phyloP scores from a whole-genome alignment of 352 stramenopile genomes.

The Globisporangium cederbergense region DNA sequence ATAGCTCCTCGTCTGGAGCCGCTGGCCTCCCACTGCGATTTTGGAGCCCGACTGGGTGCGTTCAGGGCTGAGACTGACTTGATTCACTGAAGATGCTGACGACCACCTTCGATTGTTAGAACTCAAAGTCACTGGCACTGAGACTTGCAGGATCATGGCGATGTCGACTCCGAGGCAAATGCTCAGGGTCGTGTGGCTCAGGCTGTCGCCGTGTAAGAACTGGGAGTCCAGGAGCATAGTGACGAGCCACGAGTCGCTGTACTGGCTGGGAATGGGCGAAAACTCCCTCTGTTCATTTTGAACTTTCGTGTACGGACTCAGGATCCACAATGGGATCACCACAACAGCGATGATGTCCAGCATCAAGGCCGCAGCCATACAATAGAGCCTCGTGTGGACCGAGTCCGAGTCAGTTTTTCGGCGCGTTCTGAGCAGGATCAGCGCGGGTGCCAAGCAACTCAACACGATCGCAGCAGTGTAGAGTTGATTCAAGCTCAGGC shows the following conservation, averaged over 20 bases:
- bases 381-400: not conserved
- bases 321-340: not conserved
- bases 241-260: constrained; percentile 7
- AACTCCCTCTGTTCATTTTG: not conserved
- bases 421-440: not conserved
- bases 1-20: not conserved
- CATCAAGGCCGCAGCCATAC: not conserved
- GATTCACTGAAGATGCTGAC: not conserved
- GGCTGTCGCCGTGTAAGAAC: not conserved
- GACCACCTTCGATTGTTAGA: not conserved
- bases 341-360: constrained; percentile 3
- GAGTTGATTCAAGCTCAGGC: not conserved
- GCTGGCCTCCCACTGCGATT: not conserved
- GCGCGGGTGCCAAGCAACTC: constrained; percentile 7
- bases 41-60: not conserved
- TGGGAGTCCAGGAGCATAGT: constrained; percentile 11
- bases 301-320: not conserved
- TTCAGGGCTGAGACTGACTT: not conserved
- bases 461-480: not conserved
- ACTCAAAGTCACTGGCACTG: not conserved
- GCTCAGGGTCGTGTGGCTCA: not conserved
- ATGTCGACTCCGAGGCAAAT: constrained; percentile 5
- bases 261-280: not conserved
- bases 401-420: not conserved
- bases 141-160: not conserved